Evolutionary conservation across 2,329 filamentous ascomycete species (phyloP).

Genomic region (Aspergillus uvarum): DNA sequence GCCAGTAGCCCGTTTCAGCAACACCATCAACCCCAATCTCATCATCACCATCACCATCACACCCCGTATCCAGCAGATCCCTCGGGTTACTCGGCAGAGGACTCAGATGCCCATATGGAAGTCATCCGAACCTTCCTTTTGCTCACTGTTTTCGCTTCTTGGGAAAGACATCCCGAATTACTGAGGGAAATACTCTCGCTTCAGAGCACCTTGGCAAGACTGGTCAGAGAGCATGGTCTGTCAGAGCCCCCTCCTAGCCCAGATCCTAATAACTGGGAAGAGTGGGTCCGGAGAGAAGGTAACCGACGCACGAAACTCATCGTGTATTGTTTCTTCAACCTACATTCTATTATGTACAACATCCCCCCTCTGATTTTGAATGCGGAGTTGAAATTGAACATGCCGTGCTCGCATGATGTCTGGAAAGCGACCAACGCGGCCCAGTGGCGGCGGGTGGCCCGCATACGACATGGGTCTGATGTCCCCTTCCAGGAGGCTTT

Average conservation of each 20-base stretch:
- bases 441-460: constrained; percentile 49
- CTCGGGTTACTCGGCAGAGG: constrained; percentile 38
- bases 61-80: constrained; percentile 33
- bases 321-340: constrained; percentile 59
- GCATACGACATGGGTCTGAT: constrained; percentile 34
- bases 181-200: constrained; percentile 58
- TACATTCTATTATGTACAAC: constrained; percentile 63
- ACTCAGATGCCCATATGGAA: constrained; percentile 50
- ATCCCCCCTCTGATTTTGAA: constrained; percentile 59
- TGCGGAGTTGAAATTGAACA: constrained; percentile 53
- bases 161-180: constrained; percentile 58
- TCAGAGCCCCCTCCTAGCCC: constrained; percentile 30
- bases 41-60: constrained; percentile 27
- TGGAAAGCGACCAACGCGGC: constrained; percentile 55
- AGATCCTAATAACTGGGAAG: constrained; percentile 52
- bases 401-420: constrained; percentile 55
- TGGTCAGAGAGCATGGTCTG: constrained; percentile 56
- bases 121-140: constrained; percentile 52
- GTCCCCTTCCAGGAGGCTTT: constrained; percentile 48
- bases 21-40: constrained; percentile 29
- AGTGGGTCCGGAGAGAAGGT: constrained; percentile 56
- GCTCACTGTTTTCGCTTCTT: constrained; percentile 60
- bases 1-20: constrained; percentile 47
- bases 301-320: constrained; percentile 57
- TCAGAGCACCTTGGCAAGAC: constrained; percentile 56